Evolutionary conservation across 1,284 basidiomycete species (phyloP), one percentile per base, ranked within the genome.

Genomic region (Chondrostereum purpureum): DNA sequence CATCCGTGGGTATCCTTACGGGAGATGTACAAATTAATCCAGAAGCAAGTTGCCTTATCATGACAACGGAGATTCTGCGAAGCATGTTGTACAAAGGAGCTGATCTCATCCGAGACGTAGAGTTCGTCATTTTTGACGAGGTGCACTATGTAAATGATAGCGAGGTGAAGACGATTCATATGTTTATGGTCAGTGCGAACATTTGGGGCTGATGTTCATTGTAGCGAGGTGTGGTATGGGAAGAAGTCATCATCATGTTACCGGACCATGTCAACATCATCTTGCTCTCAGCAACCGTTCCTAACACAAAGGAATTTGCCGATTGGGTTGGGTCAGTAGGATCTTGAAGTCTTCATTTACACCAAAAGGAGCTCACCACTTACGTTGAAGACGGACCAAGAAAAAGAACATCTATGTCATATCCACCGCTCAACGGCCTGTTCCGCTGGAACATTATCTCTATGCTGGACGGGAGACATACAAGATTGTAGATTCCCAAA

Each of bases 371-470:
- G 40, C 12, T 46, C 6, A 50, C 39, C 16, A 22, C 50, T 48
- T 14, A 55, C 18, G n/a, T n/a, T n/a, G n/a, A 52, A 95, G 96
- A 2, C 88, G 96, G 8, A 99, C 96, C 1, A 99, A 99, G 72
- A 96, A 93, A 73, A 99, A 98, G 66, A 93, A 99, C 57, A 97
- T 99, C 48, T 99, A 98, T 63, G 96, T 99, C 44, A 98, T 99
- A 54, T 96, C 91, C 17, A 99, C 96, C 0, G 82, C 88, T 1
- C 94, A 98, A 65, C 80, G 96, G 49, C 96, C 96, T 0, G 95
- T 99, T 2, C 96, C 96, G 2, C 75, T 99, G 33, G 95, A 99
- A 64, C 96, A 99, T 68, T 97, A 88, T 65, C 70, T 99, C 4
- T 99, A 96, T 67, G 92, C 94, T 1, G 90, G 92, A 10, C 80